Base-by-base conservation (phyloP, 1,284 basidiomycete genomes). In the Moesziomyces sp. region DNA sequence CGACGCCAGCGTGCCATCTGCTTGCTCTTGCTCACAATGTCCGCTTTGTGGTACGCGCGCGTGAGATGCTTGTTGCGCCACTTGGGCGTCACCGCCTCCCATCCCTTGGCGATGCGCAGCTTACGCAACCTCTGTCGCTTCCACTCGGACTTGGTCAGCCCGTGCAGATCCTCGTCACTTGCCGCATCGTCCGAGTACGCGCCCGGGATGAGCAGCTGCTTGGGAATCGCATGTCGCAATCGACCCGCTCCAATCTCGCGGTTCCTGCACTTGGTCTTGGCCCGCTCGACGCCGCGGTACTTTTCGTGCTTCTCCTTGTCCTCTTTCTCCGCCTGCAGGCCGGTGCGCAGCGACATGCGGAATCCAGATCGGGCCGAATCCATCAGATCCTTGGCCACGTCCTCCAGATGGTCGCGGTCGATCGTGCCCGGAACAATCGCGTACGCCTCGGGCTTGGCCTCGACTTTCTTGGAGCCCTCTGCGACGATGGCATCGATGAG, bases 361-460 rank as follows among this genome's bases (percentile, higher is more conserved):
- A 75, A 77, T 3, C 76, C 76, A 18, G 61, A 64, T 21, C 76
- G 52, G 5, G 76, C 76, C 7, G 63, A 68, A 35, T 77, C 76
- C 76, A 77, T 74, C 30, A 77, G 57, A 47, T 77, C 76, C 48
- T 77, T 77, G 40, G 76, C 76, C 5, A 77, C 76, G 23, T 77
- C 76, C 33, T 75, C 76, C 14, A 77, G 40, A 42, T 75, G 72
- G 52, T 72, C 68, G 8, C 63, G 52, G 33, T 74, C 68, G 19
- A 75, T 71, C 14, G 72, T 74, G 9, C 76, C 76, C 2, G 73
- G 72, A 4, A 71, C 68, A 21, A 74, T 72, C 6, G 68, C 72
- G 33, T 77, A 77, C 13, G 67, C 76, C 26, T 74, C 68, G 1
- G 76, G 76, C 33, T 69, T 67, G 10, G 68, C 76, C 45, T 70